Evolutionary conservation across 305 asterid species (phyloP).

Genomic region (Rubia tinctorum): DNA sequence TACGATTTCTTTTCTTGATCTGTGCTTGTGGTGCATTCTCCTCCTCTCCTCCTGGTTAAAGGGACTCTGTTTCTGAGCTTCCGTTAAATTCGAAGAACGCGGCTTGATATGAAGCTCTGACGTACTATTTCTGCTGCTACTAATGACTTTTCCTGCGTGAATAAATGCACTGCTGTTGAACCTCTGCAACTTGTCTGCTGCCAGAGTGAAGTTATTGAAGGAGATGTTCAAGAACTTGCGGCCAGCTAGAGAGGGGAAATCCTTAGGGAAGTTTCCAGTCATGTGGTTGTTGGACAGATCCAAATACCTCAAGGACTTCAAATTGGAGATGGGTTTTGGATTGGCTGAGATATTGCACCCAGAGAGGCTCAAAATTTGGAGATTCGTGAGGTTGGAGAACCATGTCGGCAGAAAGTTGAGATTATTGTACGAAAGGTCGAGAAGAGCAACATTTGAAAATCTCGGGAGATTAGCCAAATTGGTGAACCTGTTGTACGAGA

Average conservation of each 20-base stretch:
- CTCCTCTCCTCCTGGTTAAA: constrained; percentile 3
- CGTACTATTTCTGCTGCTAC: background rate
- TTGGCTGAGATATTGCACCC: constrained; percentile 57
- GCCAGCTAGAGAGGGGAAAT: constrained; percentile 48
- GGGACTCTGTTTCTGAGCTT: constrained; percentile 26
- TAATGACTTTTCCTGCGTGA: constrained; percentile 40
- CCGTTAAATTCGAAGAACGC: constrained; percentile 13
- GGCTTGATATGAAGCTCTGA: constrained; percentile 33
- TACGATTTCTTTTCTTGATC: constrained; percentile 26
- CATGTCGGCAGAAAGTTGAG: constrained; percentile 41
- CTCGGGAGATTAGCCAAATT: constrained; percentile 37
- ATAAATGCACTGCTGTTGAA: constrained; percentile 54
- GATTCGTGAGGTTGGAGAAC: constrained; percentile 57
- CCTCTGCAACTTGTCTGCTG: constrained; percentile 23
- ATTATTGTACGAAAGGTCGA: constrained; percentile 32
- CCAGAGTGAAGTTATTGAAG: constrained; percentile 53
- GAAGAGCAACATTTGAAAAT: constrained; percentile 37
- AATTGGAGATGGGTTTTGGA: constrained; percentile 40
- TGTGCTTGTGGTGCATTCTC: constrained; percentile 17
- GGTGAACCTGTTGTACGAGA: constrained; percentile 74
- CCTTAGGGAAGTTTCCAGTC: constrained; percentile 56
- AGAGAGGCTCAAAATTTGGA: constrained; percentile 55
- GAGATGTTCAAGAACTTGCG: constrained; percentile 67
- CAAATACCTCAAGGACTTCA: constrained; percentile 39
- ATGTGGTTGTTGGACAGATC: constrained; percentile 58